A percentile compares a stretch with the other conserved stretches of the same genome.
Evolutionary conservation across 2,329 filamentous ascomycete species (phyloP).

Genomic region (Paraphoma chrysanthemicola): DNA sequence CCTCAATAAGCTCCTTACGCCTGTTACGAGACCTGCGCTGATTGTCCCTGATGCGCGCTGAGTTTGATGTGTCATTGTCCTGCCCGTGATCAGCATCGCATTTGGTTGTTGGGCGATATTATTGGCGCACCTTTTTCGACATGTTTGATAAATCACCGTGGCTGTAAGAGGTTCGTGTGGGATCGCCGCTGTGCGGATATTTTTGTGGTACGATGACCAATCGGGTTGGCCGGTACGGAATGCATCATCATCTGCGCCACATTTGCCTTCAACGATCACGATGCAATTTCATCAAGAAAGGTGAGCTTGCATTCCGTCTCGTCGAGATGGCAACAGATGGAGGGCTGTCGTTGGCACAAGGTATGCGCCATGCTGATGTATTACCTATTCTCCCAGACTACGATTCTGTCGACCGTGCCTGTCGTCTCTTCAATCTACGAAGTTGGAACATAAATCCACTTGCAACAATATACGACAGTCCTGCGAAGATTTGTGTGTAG

Average conservation of each 20-base stretch:
- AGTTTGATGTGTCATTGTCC: slow-evolving; percentile 38
- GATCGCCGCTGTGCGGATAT: neutral
- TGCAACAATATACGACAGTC: slow-evolving; percentile 43
- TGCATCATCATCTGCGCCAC: neutral
- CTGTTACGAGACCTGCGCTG: slow-evolving; percentile 75
- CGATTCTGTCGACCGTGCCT: neutral
- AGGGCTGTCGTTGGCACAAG: neutral
- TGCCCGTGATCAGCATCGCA: neutral
- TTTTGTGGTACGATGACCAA: neutral
- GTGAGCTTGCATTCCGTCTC: neutral
- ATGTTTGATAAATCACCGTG: neutral
- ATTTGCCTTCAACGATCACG: neutral
- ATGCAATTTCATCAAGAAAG: neutral
- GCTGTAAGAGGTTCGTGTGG: neutral
- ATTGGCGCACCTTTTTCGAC: neutral
- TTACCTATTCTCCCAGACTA: no score
- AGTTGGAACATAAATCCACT: slow-evolving; percentile 37
- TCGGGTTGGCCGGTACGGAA: neutral
- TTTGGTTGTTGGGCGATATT: neutral
- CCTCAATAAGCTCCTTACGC: slow-evolving; percentile 72
- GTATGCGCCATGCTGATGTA: neutral
- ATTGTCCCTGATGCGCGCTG: slow-evolving; percentile 71
- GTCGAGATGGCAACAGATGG: no score
- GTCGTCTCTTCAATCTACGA: slow-evolving; percentile 13
- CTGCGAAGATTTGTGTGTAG: slow-evolving; percentile 50